Percentiles rank a stretch among this genome's conserved stretches.
phyloP scores from a whole-genome alignment of 768 basidiomycete genomes.

The Hebeloma cylindrosporum region DNA sequence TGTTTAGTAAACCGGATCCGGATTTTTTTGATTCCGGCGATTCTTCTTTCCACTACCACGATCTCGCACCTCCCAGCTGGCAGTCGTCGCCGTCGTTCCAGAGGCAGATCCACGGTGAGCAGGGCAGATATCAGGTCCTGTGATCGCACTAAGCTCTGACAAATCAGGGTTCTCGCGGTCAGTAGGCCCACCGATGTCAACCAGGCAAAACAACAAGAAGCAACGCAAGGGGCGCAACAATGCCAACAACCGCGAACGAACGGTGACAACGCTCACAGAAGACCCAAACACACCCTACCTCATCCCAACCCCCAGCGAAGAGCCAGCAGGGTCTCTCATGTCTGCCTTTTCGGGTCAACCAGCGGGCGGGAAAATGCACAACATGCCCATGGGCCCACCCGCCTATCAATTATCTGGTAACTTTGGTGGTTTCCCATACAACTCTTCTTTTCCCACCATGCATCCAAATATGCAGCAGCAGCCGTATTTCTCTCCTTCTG shows the following conservation, averaged over 20 bases:
- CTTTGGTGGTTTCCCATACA: constrained; percentile 39
- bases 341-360: constrained; percentile 29
- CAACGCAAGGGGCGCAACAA: constrained; percentile 54
- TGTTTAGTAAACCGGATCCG: constrained; percentile 9
- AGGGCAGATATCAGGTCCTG: constrained; percentile 8
- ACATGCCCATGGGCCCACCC: constrained; percentile 26
- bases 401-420: constrained; percentile 35
- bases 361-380: constrained; percentile 20
- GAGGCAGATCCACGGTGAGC: constrained; percentile 11
- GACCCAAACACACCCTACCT: constrained; percentile 56
- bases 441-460: constrained; percentile 30
- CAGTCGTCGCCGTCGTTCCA: neutral
- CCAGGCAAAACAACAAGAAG: constrained; percentile 65
- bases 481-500: constrained; percentile 2
- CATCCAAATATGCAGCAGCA: constrained; percentile 24
- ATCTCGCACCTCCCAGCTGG: constrained; percentile 3
- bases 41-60: constrained; percentile 15
- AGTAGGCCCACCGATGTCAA: constrained; percentile 41
- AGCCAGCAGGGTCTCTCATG: constrained; percentile 41
- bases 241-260: constrained; percentile 58
- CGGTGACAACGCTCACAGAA: constrained; percentile 66
- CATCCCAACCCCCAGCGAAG: constrained; percentile 52
- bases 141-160: constrained; percentile 18
- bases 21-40: constrained; percentile 16
- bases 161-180: constrained; percentile 20